Conservation (phyloP, 345 rosid genomes). For the Turnera subulata region DNA sequence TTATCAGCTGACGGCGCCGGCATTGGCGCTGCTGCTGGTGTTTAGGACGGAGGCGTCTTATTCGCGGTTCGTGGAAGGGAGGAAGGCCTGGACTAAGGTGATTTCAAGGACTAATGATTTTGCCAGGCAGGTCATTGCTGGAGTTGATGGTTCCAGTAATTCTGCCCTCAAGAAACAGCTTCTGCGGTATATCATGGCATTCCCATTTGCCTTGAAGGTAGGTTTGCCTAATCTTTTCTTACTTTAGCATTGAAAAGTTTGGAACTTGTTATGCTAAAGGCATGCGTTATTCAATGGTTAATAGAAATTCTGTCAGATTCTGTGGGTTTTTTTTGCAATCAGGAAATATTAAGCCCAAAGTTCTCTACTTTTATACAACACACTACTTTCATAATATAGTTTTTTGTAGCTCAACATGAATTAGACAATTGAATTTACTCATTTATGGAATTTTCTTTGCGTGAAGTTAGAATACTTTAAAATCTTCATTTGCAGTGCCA, state of each 20-base stretch:
- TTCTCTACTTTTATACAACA: no score
- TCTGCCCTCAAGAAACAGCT: conserved; percentile 43
- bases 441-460: neutral
- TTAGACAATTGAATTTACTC: no score
- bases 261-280: no score
- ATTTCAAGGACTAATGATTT: conserved; percentile 67
- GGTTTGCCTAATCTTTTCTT: neutral
- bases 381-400: no score
- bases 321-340: no score
- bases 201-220: conserved; percentile 89
- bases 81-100: conserved; percentile 77
- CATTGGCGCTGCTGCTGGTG: conserved; percentile 82
- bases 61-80: conserved; percentile 82
- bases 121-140: conserved; percentile 55
- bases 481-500: conserved; percentile 63
- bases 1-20: conserved; percentile 84
- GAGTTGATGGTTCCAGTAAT: conserved; percentile 40
- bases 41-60: conserved; percentile 95
- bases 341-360: no score
- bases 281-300: no score
- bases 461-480: conserved; percentile 5
- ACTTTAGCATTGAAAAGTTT: no score
- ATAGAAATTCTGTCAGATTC: no score
- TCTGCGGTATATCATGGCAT: conserved; percentile 68
- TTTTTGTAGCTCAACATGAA: no score